Base-by-base conservation (phyloP, 2,329 filamentous ascomycete species). In the Fusarium lateritium region DNA sequence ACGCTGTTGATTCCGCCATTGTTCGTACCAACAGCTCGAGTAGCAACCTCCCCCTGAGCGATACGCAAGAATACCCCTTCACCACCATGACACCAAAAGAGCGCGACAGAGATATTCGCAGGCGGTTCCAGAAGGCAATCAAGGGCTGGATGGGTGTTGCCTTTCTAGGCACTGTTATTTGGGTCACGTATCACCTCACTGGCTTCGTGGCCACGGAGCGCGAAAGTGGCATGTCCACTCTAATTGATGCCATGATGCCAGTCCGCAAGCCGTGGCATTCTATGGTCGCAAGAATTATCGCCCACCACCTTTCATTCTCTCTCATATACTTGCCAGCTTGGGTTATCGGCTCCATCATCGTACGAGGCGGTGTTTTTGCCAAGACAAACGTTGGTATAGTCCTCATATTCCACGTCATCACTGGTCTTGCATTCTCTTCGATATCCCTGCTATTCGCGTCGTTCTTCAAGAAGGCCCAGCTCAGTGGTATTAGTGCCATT, bases 161-260 rank as follows among this genome's bases (percentile, higher is more conserved):
- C 2, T 94, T 97, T 75, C 89, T 97, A 73, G 88, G 94, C 50
- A 91, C 90, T 21, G 86, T 96, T 56, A 89, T 96, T 45, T 93
- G 93, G 56, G 87, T 97, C 26, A 91, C 91, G 38, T 98, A 97
- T 77, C 94, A 98, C 74, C 83, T 97, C 58, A 93, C 93, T 1
- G 94, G 94, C 10, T 89, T 94, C 73, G 91, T 97, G 77, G 94
- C 94, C 9, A 89, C 90, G 3, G 94, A 98, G 80, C 85, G 94
- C 57, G 94, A 98, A 81, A 84, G 89, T 17, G 94, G 94, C 60
- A 96, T 97, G 87, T 93, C 93, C 6, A 92, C 94, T 67, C 84
- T 98, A 28, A 89, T 98, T 43, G 94, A 98, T 79, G 91, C 93
- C 56, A 97, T 97, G 93, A 94, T 96, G 84, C 91, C 93, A 1